Percentiles rank a stretch among this genome's conserved stretches.
phyloP scores from a whole-genome alignment of 768 basidiomycete species.

The Phanerodontia chrysosporium region DNA sequence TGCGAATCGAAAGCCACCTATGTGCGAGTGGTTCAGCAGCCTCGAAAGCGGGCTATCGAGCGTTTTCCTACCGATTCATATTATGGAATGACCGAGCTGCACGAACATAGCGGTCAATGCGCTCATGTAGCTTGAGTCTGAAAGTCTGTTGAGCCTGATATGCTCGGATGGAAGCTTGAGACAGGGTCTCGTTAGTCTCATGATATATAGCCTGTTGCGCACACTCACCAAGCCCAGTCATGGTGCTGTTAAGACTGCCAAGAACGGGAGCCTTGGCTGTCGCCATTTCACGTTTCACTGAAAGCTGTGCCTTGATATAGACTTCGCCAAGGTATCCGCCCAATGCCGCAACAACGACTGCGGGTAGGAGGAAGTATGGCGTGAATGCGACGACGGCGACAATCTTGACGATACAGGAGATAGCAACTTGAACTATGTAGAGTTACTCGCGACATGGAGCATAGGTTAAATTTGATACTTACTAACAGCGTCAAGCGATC shows the following conservation, averaged over 20 bases:
- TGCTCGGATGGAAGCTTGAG: slow-evolving; percentile 52
- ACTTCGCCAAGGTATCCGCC: slow-evolving; percentile 44
- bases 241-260: slow-evolving; percentile 49
- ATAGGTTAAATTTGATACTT: neutral
- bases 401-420: slow-evolving; percentile 28
- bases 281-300: slow-evolving; percentile 49
- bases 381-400: slow-evolving; percentile 35
- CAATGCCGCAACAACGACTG: slow-evolving; percentile 31
- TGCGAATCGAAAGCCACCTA: slow-evolving; percentile 34
- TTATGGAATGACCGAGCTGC: slow-evolving; percentile 46
- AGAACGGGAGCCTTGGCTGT: slow-evolving; percentile 42
- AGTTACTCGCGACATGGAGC: neutral
- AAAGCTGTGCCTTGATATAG: slow-evolving; percentile 54
- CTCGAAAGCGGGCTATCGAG: neutral
- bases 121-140: slow-evolving; percentile 39
- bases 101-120: slow-evolving; percentile 51
- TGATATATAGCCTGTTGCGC: neutral
- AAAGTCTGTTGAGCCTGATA: slow-evolving; percentile 54
- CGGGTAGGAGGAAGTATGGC: slow-evolving; percentile 39
- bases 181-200: neutral
- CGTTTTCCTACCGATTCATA: slow-evolving; percentile 16
- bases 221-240: slow-evolving; percentile 48
- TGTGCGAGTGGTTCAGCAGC: too few relatives aligned
- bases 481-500: neutral
- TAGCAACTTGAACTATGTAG: slow-evolving; percentile 23